Percentiles rank a stretch among this genome's conserved stretches.
These are phyloP conservation scores for Akanthomyces dipterigenus DNA, from an alignment of 2,329 filamentous ascomycete genomes.

Conservation along the genomic window DNA sequence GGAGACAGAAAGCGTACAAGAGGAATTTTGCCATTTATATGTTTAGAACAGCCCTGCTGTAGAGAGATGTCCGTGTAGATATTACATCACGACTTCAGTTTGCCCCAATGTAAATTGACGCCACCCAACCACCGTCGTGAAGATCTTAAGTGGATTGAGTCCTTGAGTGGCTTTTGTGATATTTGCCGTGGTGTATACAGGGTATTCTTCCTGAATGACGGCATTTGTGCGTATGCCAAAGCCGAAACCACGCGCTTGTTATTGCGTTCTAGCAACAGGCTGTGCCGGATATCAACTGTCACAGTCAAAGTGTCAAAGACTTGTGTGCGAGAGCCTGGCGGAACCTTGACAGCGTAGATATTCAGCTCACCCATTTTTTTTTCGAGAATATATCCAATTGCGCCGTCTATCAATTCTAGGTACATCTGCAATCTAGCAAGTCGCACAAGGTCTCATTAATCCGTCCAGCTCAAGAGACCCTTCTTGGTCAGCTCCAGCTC, in stretches of 20 bases:
- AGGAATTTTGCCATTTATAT: background rate
- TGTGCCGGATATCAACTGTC: too few relatives aligned
- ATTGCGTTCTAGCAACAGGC: too few relatives aligned
- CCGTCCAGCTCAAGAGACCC: constrained; percentile 11
- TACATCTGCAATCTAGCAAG: too few relatives aligned
- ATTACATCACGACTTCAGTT: constrained; percentile 3
- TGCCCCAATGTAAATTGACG: background rate
- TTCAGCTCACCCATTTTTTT: too few relatives aligned
- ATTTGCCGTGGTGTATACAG: background rate
- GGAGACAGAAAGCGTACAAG: background rate
- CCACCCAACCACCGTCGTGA: background rate
- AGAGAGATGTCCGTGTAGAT: background rate
- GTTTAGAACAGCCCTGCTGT: background rate
- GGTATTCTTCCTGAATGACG: background rate
- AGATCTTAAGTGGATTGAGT: background rate
- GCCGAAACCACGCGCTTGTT: background rate
- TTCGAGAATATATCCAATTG: background rate
- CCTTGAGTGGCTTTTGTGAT: background rate
- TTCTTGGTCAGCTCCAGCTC: constrained; percentile 11
- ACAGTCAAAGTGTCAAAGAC: too few relatives aligned
- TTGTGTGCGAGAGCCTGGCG: too few relatives aligned
- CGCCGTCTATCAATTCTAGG: background rate
- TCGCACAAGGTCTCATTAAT: background rate
- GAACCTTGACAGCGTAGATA: too few relatives aligned
- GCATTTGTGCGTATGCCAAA: background rate